These are phyloP conservation scores for Entrophospora sp. DNA, from an alignment of 192 early-diverging fungal genomes.

Conservation along the genomic window DNA sequence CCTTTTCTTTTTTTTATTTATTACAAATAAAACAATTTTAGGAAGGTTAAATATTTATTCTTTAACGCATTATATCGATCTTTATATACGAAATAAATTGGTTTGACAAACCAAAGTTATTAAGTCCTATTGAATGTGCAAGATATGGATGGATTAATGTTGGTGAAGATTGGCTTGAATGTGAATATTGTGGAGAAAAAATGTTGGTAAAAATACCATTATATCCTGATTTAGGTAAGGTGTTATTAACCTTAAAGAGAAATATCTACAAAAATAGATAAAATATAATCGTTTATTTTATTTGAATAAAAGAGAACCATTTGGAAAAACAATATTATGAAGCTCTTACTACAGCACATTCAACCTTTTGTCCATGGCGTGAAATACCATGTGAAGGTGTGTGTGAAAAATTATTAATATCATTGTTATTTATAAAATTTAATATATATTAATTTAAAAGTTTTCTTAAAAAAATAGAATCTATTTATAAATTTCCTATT, in stretches of 20 bases:
- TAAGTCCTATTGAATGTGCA: conserved; percentile 13
- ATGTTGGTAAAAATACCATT: neutral
- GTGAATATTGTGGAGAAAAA: conserved; percentile 3
- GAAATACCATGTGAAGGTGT: conserved; percentile 1
- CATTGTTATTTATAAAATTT: neutral
- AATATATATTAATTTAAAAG: neutral
- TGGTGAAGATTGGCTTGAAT: neutral
- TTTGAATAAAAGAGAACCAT: neutral
- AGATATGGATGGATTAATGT: conserved; percentile 12
- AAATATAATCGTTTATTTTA: neutral
- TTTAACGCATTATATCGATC: neutral
- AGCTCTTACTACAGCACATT: neutral
- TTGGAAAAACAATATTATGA: conserved; percentile 1
- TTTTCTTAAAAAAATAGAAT: neutral
- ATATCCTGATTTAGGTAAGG: neutral
- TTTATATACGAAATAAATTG: conserved; percentile 4
- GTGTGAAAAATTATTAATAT: neutral
- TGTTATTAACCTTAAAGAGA: neutral
- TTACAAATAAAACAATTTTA: neutral
- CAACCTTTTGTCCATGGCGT: conserved; percentile 8
- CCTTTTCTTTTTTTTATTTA: neutral
- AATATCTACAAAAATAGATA: neutral
- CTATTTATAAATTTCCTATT: conserved; percentile 7
- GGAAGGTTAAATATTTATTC: no score
- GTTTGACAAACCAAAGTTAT: conserved; percentile 1